Evolutionary conservation across 2,329 filamentous ascomycete genomes (phyloP), one percentile per base, ranked within the genome.

Genomic region (Aspergillus sp.): DNA sequence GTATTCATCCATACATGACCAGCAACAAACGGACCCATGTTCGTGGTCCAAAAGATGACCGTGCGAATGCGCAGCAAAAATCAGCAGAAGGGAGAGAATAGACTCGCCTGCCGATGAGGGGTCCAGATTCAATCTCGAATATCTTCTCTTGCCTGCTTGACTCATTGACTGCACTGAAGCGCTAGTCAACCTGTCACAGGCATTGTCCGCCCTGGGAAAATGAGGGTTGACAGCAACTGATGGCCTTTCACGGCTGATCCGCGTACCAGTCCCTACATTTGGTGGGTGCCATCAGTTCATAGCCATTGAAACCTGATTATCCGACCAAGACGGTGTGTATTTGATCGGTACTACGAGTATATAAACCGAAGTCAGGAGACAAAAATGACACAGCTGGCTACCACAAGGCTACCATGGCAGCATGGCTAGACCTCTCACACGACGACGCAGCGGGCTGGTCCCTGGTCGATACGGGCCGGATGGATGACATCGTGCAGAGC

Each of bases 381-480:
- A 12, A 22, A 51, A 20, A 4, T 3, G 26, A 24, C 49, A 51
- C 4, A 24, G 49, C 49, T 20, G 20, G 49, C 49, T 20, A 24
- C 49, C 4, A 6, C 10, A 47, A 6, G 32, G 36, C 49, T 24
- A 52, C 29, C 36, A 64, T 64, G 59, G 62, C 62, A 39, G 36
- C 57, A 4, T 66, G 62, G 62, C 60, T 64, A 49, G 60, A 61
- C 49, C 32, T 62, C n/a, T 45, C 51, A 46, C 24, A 32, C 14
- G 62, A 63, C 7, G 18, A 32, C 6, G 31, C 51, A 9, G 16
- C 45, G 20, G 60, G 53, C 31, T 63, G 60, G 62, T 45, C 56
- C 14, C 55, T 64, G 39, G 54, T 60, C 7, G 60, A 66, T 39
- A 66, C 62, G 9, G 51, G 56, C 9, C 60, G 59, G 6, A 49